Percentiles rank a stretch among this genome's conserved stretches.
phyloP scores from a whole-genome alignment of 208 protist species.

The Crithidia sp. region DNA sequence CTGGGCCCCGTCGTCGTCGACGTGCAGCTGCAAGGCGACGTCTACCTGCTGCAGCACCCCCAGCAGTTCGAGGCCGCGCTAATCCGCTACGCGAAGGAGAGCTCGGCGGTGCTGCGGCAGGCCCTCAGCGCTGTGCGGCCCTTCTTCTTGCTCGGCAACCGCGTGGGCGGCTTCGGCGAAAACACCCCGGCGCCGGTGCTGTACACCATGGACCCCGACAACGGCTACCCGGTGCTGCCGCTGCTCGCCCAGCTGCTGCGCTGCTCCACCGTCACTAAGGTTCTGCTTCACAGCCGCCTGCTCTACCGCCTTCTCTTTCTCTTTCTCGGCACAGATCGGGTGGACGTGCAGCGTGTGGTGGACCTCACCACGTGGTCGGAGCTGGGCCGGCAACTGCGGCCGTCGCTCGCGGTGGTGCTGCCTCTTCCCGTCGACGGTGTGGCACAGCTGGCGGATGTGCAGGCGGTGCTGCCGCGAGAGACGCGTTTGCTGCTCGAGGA shows the following conservation, averaged over 20 bases:
- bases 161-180: neutral
- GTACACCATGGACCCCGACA: slow-evolving; percentile 49
- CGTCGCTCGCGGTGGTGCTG: slow-evolving; percentile 2
- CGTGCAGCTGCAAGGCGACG: slow-evolving; percentile 52
- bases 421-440: slow-evolving; percentile 16
- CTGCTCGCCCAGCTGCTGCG: slow-evolving; percentile 64
- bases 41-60: slow-evolving; percentile 47
- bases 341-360: slow-evolving; percentile 65
- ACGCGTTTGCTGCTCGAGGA: slow-evolving; percentile 20
- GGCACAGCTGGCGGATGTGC: slow-evolving; percentile 9
- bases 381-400: slow-evolving; percentile 34
- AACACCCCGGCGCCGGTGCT: slow-evolving; percentile 28
- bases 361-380: slow-evolving; percentile 53
- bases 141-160: slow-evolving; percentile 43
- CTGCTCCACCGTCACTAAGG: slow-evolving; percentile 43
- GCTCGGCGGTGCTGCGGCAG: slow-evolving; percentile 25
- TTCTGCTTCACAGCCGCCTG: slow-evolving; percentile 52
- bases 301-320: slow-evolving; percentile 73
- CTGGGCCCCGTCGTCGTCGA: slow-evolving; percentile 72
- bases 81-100: slow-evolving; percentile 36
- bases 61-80: slow-evolving; percentile 46
- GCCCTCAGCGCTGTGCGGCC: slow-evolving; percentile 39
- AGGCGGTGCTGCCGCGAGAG: slow-evolving; percentile 19
- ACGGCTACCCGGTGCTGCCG: slow-evolving; percentile 45
- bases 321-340: slow-evolving; percentile 77